phyloP scores from a whole-genome alignment of 2,329 filamentous ascomycete species.

The Colletotrichum sp. region DNA sequence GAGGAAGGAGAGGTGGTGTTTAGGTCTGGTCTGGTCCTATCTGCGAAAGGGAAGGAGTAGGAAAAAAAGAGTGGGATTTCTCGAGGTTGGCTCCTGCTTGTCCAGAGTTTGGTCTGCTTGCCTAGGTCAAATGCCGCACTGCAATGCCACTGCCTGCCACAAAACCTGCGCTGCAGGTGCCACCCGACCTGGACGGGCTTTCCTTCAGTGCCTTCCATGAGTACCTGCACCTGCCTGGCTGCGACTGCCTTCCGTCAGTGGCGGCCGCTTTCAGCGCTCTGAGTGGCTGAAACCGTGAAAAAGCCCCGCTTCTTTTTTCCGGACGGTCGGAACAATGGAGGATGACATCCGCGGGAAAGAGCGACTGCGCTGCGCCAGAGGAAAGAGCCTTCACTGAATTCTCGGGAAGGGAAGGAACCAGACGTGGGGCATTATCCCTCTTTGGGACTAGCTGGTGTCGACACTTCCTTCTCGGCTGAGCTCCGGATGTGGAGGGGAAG shows the following conservation, averaged over 20 bases:
- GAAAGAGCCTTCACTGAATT: not conserved
- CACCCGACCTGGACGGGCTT: not conserved
- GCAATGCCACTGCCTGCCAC: not conserved
- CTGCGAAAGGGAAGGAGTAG: not conserved
- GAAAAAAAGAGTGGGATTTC: constrained; percentile 18
- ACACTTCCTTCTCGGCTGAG: not conserved
- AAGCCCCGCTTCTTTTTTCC: not conserved
- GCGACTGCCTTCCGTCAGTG: not conserved
- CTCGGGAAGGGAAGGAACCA: constrained; percentile 21
- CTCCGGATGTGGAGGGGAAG: not conserved
- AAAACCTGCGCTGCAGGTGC: not conserved
- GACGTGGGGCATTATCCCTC: not conserved
- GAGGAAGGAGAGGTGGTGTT: not conserved
- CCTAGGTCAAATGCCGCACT: constrained; percentile 14
- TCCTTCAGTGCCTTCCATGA: not conserved
- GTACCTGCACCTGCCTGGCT: not conserved
- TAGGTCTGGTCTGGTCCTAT: not conserved
- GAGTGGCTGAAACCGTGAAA: not conserved
- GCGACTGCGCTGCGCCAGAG: not conserved
- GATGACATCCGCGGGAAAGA: constrained; percentile 16
- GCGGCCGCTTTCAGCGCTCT: not conserved
- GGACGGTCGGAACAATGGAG: constrained; percentile 10
- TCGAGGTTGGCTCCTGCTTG: not conserved
- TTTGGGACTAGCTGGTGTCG: not conserved
- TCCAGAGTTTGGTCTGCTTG: not conserved